Evolutionary conservation across 78 protist species (phyloP).

Genomic region (Dictyostelium capitatum): DNA sequence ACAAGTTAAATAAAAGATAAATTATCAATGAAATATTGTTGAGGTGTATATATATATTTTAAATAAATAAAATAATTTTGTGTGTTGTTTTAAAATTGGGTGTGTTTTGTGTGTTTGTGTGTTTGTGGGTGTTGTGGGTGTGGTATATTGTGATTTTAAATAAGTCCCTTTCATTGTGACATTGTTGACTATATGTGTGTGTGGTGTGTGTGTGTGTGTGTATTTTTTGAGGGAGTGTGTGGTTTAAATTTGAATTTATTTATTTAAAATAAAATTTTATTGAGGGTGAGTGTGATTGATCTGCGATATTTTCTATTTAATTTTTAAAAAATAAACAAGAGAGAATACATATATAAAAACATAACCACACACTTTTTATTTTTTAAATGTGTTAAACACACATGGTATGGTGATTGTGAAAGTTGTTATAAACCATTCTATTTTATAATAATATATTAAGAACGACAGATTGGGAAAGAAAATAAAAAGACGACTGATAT

Average conservation of each 20-base stretch:
- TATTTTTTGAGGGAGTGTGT: not conserved
- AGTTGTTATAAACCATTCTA: constrained; percentile 4
- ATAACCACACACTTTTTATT: not conserved
- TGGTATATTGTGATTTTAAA: not conserved
- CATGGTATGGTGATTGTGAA: not conserved
- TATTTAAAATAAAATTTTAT: too few species aligned
- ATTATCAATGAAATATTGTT: constrained; percentile 8
- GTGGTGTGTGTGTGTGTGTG: not conserved
- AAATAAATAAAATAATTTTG: not conserved
- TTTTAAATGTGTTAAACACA: too few species aligned
- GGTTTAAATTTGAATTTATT: too few species aligned
- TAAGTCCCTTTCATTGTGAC: constrained; percentile 22
- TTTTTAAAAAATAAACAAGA: not conserved
- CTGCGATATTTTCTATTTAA: constrained; percentile 15
- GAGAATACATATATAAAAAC: not conserved
- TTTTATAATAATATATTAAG: not conserved
- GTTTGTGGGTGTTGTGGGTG: not conserved
- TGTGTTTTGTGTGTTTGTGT: not conserved
- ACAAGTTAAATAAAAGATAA: not conserved
- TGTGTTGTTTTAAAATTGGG: not conserved
- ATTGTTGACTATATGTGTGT: constrained; percentile 1
- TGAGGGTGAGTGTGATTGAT: not conserved
- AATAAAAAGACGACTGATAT: not conserved
- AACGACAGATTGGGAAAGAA: not conserved
- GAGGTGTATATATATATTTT: constrained; percentile 10